A percentile compares a stretch with the other conserved stretches of the same genome.
Evolutionary conservation across 2,329 filamentous ascomycete species (phyloP).

Genomic region (Metarhizium brunneum): DNA sequence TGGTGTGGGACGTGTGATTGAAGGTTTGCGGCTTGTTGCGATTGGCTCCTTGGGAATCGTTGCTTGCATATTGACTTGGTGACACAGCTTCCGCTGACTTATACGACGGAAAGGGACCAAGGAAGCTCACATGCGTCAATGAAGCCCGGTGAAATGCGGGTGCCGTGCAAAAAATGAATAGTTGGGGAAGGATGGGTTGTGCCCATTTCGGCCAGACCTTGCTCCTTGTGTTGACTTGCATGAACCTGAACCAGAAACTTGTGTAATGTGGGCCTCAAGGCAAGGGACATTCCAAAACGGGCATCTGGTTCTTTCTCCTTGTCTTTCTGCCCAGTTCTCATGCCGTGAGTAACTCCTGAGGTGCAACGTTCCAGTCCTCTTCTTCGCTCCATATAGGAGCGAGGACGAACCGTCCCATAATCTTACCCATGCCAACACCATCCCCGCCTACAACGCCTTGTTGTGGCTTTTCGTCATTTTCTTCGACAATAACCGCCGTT

Average conservation of each 20-base stretch:
- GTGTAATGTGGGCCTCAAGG: not conserved
- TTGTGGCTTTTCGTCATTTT: conserved; percentile 42
- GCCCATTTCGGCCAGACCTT: not conserved
- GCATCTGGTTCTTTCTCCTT: not conserved
- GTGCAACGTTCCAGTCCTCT: conserved; percentile 41
- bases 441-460: conserved; percentile 34
- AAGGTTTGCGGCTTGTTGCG: not conserved
- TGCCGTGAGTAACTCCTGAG: conserved; percentile 20
- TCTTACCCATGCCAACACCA: conserved; percentile 52
- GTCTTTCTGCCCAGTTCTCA: not conserved
- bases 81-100: not conserved
- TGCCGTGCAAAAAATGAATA: too few species aligned
- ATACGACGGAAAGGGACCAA: too few species aligned
- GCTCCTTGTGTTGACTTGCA: not conserved
- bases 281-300: not conserved
- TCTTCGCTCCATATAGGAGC: conserved; percentile 50
- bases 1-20: not conserved
- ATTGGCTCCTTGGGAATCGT: not conserved
- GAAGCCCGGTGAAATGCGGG: too few species aligned
- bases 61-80: not conserved
- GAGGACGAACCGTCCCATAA: conserved; percentile 53
- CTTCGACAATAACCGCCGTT: conserved; percentile 50
- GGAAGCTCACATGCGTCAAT: too few species aligned
- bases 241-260: not conserved
- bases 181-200: too few species aligned